Evolutionary conservation across 805 yeast genomes (phyloP).

Genomic region (Schwanniomyces sp.): DNA sequence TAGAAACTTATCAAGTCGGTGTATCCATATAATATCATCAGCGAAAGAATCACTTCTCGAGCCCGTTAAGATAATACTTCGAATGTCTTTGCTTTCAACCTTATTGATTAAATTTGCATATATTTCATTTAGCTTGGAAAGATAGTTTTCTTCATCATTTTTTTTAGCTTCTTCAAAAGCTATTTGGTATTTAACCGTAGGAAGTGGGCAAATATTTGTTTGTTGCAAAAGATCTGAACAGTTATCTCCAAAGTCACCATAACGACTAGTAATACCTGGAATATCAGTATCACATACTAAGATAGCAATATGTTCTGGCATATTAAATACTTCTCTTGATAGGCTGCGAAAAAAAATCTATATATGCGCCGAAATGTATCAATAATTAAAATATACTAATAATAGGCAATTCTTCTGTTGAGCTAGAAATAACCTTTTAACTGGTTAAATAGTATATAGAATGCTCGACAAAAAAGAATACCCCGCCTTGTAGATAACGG

Average conservation of each 20-base stretch:
- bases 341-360: no score
- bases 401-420: no score
- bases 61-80: slow-evolving; percentile 51
- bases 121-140: slow-evolving; percentile 10
- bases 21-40: slow-evolving; percentile 40
- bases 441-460: no score
- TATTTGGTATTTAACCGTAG: slow-evolving; percentile 36
- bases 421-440: no score
- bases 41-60: slow-evolving; percentile 49
- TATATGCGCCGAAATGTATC: no score
- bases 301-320: slow-evolving; percentile 31
- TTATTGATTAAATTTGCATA: slow-evolving; percentile 19
- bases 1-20: slow-evolving; percentile 34
- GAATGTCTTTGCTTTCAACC: slow-evolving; percentile 23
- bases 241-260: slow-evolving; percentile 56
- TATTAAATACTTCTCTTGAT: no score
- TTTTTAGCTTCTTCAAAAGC: slow-evolving; percentile 14
- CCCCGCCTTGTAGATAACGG: no score
- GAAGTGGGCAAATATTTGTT: slow-evolving; percentile 9
- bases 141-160: slow-evolving; percentile 7
- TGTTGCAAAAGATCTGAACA: slow-evolving; percentile 28
- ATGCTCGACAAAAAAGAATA: no score
- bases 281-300: slow-evolving; percentile 39
- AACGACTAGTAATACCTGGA: slow-evolving; percentile 21
- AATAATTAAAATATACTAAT: no score